A percentile compares a stretch with the other conserved stretches of the same genome.
These are phyloP conservation scores for Diaporthe sp. DNA, from an alignment of 2,329 filamentous ascomycete genomes.

Conservation along the genomic window DNA sequence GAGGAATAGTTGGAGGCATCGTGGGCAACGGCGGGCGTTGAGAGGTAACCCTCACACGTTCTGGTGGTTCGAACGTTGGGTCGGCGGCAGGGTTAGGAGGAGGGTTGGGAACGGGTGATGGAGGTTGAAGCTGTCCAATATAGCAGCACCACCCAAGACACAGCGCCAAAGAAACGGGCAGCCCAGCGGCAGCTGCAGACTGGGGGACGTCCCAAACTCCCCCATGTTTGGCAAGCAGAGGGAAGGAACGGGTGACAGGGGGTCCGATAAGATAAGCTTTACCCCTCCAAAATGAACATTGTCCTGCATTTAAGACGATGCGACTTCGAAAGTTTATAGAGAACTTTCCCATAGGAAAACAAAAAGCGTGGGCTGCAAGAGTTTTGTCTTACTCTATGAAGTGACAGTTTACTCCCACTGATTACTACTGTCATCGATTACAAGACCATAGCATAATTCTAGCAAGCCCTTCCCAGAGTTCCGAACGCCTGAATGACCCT, in stretches of 20 bases:
- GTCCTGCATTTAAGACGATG: not conserved
- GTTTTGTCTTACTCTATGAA: conserved; percentile 29
- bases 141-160: conserved; percentile 1
- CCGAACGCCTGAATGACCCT: conserved; percentile 34
- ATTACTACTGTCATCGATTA: conserved; percentile 27
- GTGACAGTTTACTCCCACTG: conserved; percentile 9
- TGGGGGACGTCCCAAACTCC: not conserved
- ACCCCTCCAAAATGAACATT: conserved; percentile 20
- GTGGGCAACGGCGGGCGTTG: conserved; percentile 11
- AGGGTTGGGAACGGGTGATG: not conserved
- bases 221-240: not conserved
- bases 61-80: not conserved
- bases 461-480: conserved; percentile 10
- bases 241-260: not conserved
- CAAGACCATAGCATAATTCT: conserved; percentile 27
- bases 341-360: not conserved
- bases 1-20: conserved; percentile 46
- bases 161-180: not conserved
- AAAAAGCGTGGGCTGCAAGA: not conserved
- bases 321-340: not conserved
- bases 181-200: not conserved
- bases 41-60: not conserved
- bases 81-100: conserved; percentile 9
- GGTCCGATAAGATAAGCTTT: conserved; percentile 34
- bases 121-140: not conserved